These are phyloP conservation scores for Boletus coccyginus DNA, from an alignment of 768 basidiomycete species.

Conservation along the genomic window DNA sequence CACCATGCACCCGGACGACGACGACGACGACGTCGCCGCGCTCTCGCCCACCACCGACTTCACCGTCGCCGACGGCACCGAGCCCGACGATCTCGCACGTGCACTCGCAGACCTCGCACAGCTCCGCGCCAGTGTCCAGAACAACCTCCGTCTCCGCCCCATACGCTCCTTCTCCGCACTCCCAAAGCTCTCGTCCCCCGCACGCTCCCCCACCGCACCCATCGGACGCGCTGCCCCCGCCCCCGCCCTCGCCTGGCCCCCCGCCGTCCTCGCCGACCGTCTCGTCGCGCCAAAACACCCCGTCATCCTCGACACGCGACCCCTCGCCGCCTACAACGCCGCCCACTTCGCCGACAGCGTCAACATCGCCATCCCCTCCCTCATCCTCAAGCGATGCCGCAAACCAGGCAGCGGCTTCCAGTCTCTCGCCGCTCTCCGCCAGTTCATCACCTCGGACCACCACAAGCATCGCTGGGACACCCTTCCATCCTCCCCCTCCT, in stretches of 20 bases:
- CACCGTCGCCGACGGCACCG: slow-evolving; percentile 27
- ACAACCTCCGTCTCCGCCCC: slow-evolving; percentile 76
- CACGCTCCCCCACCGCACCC: slow-evolving; percentile 35
- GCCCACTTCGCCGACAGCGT: slow-evolving; percentile 68
- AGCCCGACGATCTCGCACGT: slow-evolving; percentile 54
- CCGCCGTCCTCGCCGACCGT: slow-evolving; percentile 46
- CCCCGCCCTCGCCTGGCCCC: slow-evolving; percentile 37
- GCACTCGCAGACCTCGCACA: slow-evolving; percentile 67
- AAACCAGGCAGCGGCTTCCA: slow-evolving; percentile 69
- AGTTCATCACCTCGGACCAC: slow-evolving; percentile 78
- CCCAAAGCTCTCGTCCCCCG: slow-evolving; percentile 41
- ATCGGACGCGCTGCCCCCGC: no score
- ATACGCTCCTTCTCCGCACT: slow-evolving; percentile 59
- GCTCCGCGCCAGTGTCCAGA: slow-evolving; percentile 68
- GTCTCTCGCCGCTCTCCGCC: slow-evolving; percentile 64
- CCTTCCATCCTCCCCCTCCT: slow-evolving; percentile 46
- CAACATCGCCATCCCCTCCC: slow-evolving; percentile 85
- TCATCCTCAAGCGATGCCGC: slow-evolving; percentile 83
- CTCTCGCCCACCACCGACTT: slow-evolving; percentile 31
- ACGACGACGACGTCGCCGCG: slow-evolving; percentile 29
- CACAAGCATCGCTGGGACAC: slow-evolving; percentile 71
- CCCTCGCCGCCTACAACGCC: slow-evolving; percentile 60
- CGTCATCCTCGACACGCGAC: slow-evolving; percentile 80
- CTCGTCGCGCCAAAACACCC: slow-evolving; percentile 52
- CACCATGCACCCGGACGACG: slow-evolving; percentile 21